Base-by-base conservation (phyloP, 2,329 filamentous ascomycete genomes). In the Colletotrichum godetiae region DNA sequence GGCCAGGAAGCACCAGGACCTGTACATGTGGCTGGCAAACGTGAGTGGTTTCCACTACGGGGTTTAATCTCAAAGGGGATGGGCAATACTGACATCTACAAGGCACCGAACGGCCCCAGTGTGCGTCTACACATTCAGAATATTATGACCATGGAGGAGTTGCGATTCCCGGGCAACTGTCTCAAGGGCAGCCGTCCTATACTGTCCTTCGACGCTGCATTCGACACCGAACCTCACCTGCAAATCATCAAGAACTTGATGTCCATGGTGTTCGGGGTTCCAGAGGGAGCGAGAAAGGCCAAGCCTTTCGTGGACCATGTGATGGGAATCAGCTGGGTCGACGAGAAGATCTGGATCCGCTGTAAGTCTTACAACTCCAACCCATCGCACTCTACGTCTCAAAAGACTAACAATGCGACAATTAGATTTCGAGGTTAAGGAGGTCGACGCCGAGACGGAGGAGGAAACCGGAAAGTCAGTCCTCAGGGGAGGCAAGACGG, bases 271-370 rank as follows among this genome's bases (percentile, higher is more conserved):
- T 98, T 99, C 81, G 95, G 95, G 73, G 97, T 99, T 0, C 97
- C 97, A 2, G 93, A 95, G 78, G 93, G 92, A 27, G 93, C 95
- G 29, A 89, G 94, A 78, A 97, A 97, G 79, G 93, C 94, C 73
- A 99, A 99, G 86, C 97, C 97, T 4, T 99, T 99, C 79, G 89
- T 98, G 75, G 97, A 99, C 82, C 95, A 97, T 78, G 94, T 99
- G 75, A 95, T 98, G 89, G 92, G 92, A 71, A 97, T 99, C 82
- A 97, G 93, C 72, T 87, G 97, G 37, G 94, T 94, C 4, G 96
- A 98, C 80, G 95, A 94, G 79, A 98, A 97, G 86, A 94, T 99
- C 79, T 99, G 96, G 95, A 92, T 98, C 72, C 91, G 97, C 66
- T 59, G 5, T 37, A 22, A 49, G 42, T n/a, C 42, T 4, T 3